Conservation (phyloP, 306 rosid genomes). For the Crotalaria pallida region DNA sequence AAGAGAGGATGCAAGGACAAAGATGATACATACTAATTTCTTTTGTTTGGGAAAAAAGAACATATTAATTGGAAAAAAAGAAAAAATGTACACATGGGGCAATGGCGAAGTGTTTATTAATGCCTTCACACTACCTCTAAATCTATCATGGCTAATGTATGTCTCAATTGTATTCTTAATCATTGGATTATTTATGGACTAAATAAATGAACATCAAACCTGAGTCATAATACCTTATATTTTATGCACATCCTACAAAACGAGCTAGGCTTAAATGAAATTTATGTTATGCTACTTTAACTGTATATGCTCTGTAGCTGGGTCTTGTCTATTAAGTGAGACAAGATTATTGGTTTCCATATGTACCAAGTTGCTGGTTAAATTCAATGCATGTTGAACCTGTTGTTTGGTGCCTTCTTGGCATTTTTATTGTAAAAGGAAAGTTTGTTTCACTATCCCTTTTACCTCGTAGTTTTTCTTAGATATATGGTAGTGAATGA, state of each 20-base stretch:
- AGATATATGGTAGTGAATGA: not conserved
- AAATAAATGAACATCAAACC: not conserved
- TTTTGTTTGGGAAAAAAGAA: not conserved
- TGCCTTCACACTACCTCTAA: not conserved
- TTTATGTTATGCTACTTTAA: not conserved
- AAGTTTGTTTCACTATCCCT: not conserved
- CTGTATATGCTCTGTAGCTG: not conserved
- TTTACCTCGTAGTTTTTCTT: not conserved
- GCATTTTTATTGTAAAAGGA: not conserved
- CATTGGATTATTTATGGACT: not conserved
- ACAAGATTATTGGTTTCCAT: not conserved
- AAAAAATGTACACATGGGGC: not conserved
- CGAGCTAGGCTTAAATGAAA: not conserved
- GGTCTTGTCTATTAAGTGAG: not conserved
- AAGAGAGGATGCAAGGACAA: not conserved
- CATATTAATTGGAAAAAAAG: not conserved
- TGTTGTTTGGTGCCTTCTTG: not conserved
- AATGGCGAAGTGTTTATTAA: not conserved
- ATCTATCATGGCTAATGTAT: not conserved
- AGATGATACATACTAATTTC: not conserved
- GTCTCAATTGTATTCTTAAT: not conserved
- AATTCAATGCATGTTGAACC: not conserved
- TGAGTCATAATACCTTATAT: not conserved
- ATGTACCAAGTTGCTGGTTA: slow-evolving; percentile 8
- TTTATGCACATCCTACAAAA: not conserved